Base-by-base conservation (phyloP, 1,139 yeast species). In the Taphrina populina region DNA sequence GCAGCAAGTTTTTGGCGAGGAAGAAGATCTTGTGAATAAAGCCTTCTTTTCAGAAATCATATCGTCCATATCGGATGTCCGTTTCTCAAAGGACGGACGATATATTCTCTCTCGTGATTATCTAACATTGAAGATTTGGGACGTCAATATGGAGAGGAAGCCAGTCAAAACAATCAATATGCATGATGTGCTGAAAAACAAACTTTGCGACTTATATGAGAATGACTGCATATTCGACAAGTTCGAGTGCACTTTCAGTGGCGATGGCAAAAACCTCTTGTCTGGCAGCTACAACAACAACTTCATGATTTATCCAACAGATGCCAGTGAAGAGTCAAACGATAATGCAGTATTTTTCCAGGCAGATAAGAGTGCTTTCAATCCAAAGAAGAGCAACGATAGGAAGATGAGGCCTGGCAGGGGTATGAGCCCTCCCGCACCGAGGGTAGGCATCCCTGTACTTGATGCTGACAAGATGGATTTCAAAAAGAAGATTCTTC, bases 141-240 rank as follows among this genome's bases (percentile, higher is more conserved):
- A 94, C 74, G 80, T 94, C 63, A 88, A 88, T 62, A 94, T 92
- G 98, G 96, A 92, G 70, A 83, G 82, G 63, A 88, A 85, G 70
- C 99, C 99, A 24, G 74, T 94, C 58, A 88, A 88, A 71, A 90
- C 96, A 11, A 88, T 94, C 62, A 88, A 87, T 70, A 92, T 94
- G 63, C 98, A 94, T 70, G 98, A 94, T 69, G 95, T 88, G 69
- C 79, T 94, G 65, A 81, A 96, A 65, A 96, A 88, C 66, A 78
- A 94, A 68, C 76, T 94, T 67, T 92, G 97, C 72, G 97, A 94
- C 70, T 88, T 97, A 39, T 94, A 94, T 73, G 99, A 94, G 70
- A 90, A 90, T 70, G 98, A 94, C 73, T 95, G 97, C 52, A 94
- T 94, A 60, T 94, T 94, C 73, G 98, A 94, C 75, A 94, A 92